Conservation (phyloP, 345 rosid genomes). For the Hibiscus trionum region DNA sequence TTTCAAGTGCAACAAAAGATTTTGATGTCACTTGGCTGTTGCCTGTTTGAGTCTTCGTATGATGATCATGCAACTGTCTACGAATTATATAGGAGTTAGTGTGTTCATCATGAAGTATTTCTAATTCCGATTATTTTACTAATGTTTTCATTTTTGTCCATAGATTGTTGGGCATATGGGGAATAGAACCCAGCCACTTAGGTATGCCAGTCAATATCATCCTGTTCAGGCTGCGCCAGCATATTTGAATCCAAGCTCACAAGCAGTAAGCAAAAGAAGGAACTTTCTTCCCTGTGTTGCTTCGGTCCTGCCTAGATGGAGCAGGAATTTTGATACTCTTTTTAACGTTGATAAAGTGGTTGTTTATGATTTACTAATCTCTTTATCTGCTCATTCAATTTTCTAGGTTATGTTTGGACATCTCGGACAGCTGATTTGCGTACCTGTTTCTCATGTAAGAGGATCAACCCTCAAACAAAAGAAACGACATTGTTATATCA, state of each 20-base stretch:
- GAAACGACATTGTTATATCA: not conserved
- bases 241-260: slow-evolving; percentile 54
- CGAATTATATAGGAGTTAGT: not conserved
- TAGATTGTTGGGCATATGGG: slow-evolving; percentile 55
- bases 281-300: not conserved
- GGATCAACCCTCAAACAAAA: not conserved
- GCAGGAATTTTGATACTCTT: not conserved
- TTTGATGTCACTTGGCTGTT: not conserved
- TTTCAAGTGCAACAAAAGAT: not conserved
- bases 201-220: slow-evolving; percentile 59
- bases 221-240: slow-evolving; percentile 52
- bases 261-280: slow-evolving; percentile 38
- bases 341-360: not conserved
- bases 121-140: not conserved
- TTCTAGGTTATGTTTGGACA: slow-evolving; percentile 64
- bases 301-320: not conserved
- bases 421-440: slow-evolving; percentile 57
- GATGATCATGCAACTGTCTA: not conserved
- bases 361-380: slow-evolving; percentile 9
- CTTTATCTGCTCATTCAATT: not conserved
- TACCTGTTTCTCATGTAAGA: slow-evolving; percentile 77
- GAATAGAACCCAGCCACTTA: slow-evolving; percentile 49
- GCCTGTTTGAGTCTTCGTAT: not conserved
- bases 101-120: not conserved
- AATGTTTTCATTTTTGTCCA: slow-evolving; percentile 5